These are phyloP conservation scores for Aechmea fasciata DNA, from an alignment of 176 grass and related monocot species.

Conservation along the genomic window DNA sequence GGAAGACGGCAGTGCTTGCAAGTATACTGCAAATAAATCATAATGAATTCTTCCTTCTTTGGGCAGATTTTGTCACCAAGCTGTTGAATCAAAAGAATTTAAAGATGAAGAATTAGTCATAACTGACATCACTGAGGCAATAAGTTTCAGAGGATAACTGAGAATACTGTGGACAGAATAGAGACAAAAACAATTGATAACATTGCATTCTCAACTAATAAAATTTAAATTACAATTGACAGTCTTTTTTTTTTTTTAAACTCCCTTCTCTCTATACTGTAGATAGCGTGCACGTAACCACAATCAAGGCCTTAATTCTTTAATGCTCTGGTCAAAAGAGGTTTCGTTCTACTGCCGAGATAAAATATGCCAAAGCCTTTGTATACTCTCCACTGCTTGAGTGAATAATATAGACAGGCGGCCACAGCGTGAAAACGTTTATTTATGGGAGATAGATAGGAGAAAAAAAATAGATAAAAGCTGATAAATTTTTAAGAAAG, in stretches of 20 bases:
- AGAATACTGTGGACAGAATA: too few species aligned
- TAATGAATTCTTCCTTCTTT: slow-evolving; percentile 26
- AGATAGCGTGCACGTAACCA: neutral
- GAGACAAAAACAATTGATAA: too few species aligned
- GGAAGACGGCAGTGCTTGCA: slow-evolving; percentile 21
- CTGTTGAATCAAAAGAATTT: neutral
- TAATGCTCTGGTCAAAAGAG: neutral
- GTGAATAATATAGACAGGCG: neutral
- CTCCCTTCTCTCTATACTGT: neutral
- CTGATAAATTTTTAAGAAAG: too few species aligned
- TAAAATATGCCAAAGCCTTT: slow-evolving; percentile 6
- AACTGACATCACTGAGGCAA: too few species aligned
- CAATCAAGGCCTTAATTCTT: neutral
- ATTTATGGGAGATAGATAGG: too few species aligned
- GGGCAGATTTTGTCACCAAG: slow-evolving; percentile 19
- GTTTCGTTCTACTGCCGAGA: neutral
- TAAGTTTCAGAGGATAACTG: too few species aligned
- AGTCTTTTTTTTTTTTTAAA: neutral
- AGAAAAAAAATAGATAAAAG: too few species aligned
- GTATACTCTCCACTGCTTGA: neutral
- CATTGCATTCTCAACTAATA: too few species aligned
- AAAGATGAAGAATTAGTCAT: too few species aligned
- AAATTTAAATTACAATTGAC: too few species aligned
- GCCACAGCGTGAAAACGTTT: too few species aligned
- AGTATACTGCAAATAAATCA: slow-evolving; percentile 16